These are phyloP conservation scores for Verticillium zaregamsianum DNA, from an alignment of 2,329 filamentous ascomycete genomes.

Conservation along the genomic window DNA sequence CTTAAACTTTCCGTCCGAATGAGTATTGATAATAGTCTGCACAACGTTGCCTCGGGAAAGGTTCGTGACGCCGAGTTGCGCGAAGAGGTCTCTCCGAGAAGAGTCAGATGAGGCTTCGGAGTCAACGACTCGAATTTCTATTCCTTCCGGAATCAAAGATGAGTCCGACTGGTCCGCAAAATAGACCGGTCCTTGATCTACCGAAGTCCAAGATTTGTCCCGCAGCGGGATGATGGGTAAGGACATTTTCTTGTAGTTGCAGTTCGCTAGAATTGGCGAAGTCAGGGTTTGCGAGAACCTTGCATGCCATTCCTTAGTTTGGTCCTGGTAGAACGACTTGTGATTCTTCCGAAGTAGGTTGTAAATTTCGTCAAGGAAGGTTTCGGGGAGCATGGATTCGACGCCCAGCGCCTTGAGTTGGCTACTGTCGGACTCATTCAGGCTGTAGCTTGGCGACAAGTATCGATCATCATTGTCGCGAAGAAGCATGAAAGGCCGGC, in stretches of 20 bases:
- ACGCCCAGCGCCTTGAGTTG: neutral
- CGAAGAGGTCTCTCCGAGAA: neutral
- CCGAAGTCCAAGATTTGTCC: slow-evolving; percentile 3
- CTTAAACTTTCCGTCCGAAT: neutral
- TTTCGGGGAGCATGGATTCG: neutral
- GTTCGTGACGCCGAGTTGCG: neutral
- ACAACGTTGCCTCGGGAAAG: neutral
- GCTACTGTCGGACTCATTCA: neutral
- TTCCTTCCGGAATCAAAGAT: neutral
- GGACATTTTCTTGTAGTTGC: neutral
- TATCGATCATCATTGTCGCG: neutral
- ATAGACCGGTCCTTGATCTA: neutral
- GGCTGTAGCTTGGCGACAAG: neutral
- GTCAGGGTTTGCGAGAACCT: neutral
- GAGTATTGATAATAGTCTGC: neutral
- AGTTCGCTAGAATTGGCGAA: neutral
- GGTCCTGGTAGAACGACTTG: neutral
- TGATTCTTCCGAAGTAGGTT: neutral
- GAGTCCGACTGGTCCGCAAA: neutral
- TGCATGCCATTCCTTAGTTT: slow-evolving; percentile 4
- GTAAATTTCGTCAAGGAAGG: neutral
- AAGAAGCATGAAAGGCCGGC: neutral
- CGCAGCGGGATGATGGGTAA: slow-evolving; percentile 6
- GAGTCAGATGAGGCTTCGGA: neutral
- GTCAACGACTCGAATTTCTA: slow-evolving; percentile 5